A percentile compares a stretch with the other conserved stretches of the same genome.
These are phyloP conservation scores for Udeniomyces megalosporus DNA, from an alignment of 768 basidiomycete species.

Conservation along the genomic window DNA sequence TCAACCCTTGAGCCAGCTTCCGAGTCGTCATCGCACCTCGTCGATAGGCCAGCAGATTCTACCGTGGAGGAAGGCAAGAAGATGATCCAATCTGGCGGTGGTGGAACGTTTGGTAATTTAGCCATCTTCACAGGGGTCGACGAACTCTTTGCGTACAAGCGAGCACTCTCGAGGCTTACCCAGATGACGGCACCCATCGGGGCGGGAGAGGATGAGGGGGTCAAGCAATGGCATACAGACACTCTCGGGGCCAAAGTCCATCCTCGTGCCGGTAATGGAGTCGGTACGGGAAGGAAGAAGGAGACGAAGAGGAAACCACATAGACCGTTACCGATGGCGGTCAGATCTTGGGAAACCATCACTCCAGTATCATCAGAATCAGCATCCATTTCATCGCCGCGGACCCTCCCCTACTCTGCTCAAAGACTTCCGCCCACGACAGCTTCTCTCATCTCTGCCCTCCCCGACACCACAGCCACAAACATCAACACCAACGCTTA, in stretches of 20 bases:
- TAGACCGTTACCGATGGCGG: background rate
- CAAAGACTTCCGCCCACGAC: background rate
- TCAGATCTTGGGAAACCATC: constrained; percentile 10
- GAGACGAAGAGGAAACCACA: no score
- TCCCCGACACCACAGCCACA: background rate
- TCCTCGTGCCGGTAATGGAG: no score
- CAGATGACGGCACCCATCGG: no score
- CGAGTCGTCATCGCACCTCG: no score
- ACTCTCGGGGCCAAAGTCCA: no score
- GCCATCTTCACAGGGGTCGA: constrained; percentile 12
- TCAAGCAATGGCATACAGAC: no score
- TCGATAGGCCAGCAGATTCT: background rate
- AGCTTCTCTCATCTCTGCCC: background rate
- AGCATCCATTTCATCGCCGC: background rate
- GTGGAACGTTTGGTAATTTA: constrained; percentile 6
- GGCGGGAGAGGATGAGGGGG: no score
- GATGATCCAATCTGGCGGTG: no score
- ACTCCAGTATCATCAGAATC: background rate
- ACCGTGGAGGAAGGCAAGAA: no score
- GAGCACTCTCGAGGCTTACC: constrained; percentile 8
- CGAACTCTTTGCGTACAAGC: constrained; percentile 15
- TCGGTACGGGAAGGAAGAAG: no score
- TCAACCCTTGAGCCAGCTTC: no score
- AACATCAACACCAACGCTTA: background rate
- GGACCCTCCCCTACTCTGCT: background rate